phyloP scores from a whole-genome alignment of 257 asterid genomes.

The Capsicum baccatum region DNA sequence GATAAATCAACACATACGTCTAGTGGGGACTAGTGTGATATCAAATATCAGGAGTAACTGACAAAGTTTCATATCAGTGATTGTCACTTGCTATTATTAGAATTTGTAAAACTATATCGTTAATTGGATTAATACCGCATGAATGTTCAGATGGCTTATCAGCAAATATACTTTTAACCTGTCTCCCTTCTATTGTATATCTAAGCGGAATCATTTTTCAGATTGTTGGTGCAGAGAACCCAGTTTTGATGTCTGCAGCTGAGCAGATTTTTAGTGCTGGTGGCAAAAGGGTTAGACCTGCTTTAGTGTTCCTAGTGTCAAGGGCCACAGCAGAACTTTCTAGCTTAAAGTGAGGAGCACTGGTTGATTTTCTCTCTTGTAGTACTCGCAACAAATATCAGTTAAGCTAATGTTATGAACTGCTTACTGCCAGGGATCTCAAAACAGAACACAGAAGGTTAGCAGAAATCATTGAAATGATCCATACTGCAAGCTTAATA shows the following conservation, averaged over 20 bases:
- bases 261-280: constrained; percentile 99
- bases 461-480: constrained; percentile 98
- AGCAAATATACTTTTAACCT: not conserved
- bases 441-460: constrained; percentile 84
- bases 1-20: not conserved
- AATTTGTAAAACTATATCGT: not conserved
- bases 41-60: not conserved
- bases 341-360: constrained; percentile 67
- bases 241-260: constrained; percentile 94
- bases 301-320: constrained; percentile 83
- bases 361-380: not conserved
- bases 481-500: constrained; percentile 96
- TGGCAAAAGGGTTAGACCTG: constrained; percentile 97
- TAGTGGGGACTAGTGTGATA: not conserved
- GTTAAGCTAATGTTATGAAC: constrained; percentile 19
- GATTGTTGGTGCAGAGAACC: constrained; percentile 99
- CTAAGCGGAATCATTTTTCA: constrained; percentile 46
- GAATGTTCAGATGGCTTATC: not conserved
- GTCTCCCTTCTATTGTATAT: not conserved
- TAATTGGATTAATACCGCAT: not conserved
- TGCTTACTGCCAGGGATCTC: constrained; percentile 66
- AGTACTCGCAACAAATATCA: not conserved
- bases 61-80: not conserved
- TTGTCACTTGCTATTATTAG: not conserved
- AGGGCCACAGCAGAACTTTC: constrained; percentile 87